Percentiles rank a stretch among this genome's conserved stretches.
Evolutionary conservation across 345 rosid species (phyloP).

Genomic region (Populus davidiana): DNA sequence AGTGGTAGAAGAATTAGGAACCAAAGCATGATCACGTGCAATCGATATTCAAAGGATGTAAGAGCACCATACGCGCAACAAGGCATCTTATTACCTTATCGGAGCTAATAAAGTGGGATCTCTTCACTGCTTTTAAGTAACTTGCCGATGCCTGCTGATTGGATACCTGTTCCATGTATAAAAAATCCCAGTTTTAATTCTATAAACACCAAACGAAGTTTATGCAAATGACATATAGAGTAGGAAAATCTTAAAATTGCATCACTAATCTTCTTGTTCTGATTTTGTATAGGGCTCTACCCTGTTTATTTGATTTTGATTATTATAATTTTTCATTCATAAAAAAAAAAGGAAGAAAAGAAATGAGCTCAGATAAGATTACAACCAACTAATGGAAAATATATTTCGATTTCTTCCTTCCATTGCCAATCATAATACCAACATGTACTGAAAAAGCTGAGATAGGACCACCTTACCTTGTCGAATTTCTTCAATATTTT

Average conservation of each 20-base stretch:
- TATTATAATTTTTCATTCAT: background rate
- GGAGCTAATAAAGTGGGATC: slow-evolving; percentile 84
- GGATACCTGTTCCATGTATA: slow-evolving; percentile 56
- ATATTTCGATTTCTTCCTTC: background rate
- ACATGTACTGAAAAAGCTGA: background rate
- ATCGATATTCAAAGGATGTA: no score
- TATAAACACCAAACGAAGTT: background rate
- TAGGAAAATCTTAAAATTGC: background rate
- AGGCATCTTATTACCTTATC: slow-evolving; percentile 62
- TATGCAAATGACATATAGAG: background rate
- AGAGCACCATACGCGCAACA: background rate
- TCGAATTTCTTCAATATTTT: slow-evolving; percentile 95
- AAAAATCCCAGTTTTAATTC: background rate
- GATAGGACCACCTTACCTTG: slow-evolving; percentile 51
- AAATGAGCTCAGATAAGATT: no score
- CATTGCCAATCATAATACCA: no score
- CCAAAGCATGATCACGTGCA: background rate
- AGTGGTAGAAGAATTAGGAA: background rate
- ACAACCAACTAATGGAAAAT: background rate
- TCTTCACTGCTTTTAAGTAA: slow-evolving; percentile 78
- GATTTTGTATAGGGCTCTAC: no score
- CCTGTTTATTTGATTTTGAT: background rate
- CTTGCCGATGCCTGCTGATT: slow-evolving; percentile 77
- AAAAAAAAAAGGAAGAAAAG: no score
- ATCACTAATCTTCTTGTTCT: no score